Evolutionary conservation across 2,329 filamentous ascomycete genomes (phyloP), one percentile per base, ranked within the genome.

Genomic region (Pyrenochaeta sp.): DNA sequence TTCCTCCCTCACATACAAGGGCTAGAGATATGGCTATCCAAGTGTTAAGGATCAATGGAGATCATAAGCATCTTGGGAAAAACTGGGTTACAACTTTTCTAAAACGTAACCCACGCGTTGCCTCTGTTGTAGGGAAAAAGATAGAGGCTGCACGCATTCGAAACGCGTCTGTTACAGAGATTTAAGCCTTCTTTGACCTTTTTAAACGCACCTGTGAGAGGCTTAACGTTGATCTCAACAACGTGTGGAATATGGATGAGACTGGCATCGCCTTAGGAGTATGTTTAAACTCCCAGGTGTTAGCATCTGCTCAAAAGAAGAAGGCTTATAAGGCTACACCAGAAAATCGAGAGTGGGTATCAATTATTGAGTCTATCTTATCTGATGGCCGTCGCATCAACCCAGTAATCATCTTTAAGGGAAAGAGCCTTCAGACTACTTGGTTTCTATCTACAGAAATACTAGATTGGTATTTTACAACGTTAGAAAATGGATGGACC

Each of bases 281-380:
- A 44, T 44, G 38, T 44, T 22, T 29, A 8, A 53, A 44, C 20
- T 37, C 36, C 7, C 23, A 31, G 29, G 41, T 45, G 10, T 38
- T 49, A 23, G 29, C 30, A 14, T 24, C 20, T 18, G 32, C 15
- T 35, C 15, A 38, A 19, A 51, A 42, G 23, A 51, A 48, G 36
- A 48, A 48, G 41, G 37, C 48, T 41, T 48, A 48, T 29, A 17
- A 31, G 15, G 10, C 40, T 14, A 36, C 41, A 15, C 48, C 28
- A 48, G 48, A 55, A 31, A 47, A 55, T 39, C 40, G 34, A 7
- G 44, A 52, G 40, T 55, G 37, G 51, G 51, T 42, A 6, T 46
- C 35, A 13, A 46, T 47, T 35, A 30, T 48, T 7, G 31, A 51
- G 43, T 41, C n/a, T n/a, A n/a, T n/a, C n/a, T n/a, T n/a, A n/a